These are phyloP conservation scores for Chrysochromulina parva DNA, from an alignment of 78 protist genomes.

Conservation along the genomic window DNA sequence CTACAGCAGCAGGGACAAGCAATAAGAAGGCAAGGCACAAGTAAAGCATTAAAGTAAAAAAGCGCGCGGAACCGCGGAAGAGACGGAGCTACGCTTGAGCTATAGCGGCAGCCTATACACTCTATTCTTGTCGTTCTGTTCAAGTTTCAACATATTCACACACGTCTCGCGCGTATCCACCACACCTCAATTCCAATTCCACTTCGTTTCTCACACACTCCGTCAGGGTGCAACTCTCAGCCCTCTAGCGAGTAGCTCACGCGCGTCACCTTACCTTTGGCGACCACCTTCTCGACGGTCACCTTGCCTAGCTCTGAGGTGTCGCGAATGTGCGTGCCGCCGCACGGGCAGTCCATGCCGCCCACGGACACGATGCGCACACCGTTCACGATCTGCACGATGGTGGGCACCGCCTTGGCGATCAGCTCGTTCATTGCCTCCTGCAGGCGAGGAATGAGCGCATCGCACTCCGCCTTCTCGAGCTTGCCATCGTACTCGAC, in stretches of 20 bases:
- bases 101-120: too few species aligned
- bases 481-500: background rate
- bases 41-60: too few species aligned
- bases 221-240: too few species aligned
- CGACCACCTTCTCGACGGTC: background rate
- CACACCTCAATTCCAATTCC: too few species aligned
- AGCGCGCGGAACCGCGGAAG: too few species aligned
- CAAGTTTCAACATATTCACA: too few species aligned
- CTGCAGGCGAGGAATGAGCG: background rate
- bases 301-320: background rate
- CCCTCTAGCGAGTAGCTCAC: background rate
- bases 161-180: too few species aligned
- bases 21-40: too few species aligned
- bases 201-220: too few species aligned
- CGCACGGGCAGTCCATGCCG: constrained; percentile 1
- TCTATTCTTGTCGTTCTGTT: too few species aligned
- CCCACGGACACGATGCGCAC: background rate
- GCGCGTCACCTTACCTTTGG: background rate
- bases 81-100: too few species aligned
- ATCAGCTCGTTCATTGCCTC: background rate
- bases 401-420: background rate
- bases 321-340: background rate
- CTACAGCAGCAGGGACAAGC: too few species aligned
- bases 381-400: background rate
- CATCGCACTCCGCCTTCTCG: background rate